A percentile compares a stretch with the other conserved stretches of the same genome.
Evolutionary conservation across 768 basidiomycete species (phyloP).

Genomic region (Termitomyces sp.): DNA sequence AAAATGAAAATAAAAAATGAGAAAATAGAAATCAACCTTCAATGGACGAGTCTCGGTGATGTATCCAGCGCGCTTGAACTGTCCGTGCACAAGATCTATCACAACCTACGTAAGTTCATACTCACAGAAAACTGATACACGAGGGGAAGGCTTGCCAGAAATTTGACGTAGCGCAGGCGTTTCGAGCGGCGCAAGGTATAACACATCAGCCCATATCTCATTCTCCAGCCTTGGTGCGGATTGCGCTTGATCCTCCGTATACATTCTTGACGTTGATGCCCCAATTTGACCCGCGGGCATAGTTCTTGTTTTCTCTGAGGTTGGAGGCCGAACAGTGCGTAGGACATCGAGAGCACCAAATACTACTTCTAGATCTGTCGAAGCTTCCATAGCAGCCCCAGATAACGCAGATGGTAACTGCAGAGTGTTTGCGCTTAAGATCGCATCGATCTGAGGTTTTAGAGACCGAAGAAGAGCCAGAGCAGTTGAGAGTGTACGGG

Average conservation of each 20-base stretch:
- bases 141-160: conserved; percentile 21
- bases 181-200: conserved; percentile 51
- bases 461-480: conserved; percentile 41
- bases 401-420: no score
- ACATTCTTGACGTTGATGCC: no score
- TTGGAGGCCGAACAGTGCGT: conserved; percentile 17
- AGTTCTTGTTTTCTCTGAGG: not conserved
- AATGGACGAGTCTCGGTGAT: conserved; percentile 45
- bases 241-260: no score
- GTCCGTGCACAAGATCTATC: conserved; percentile 38
- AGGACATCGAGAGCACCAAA: conserved; percentile 50
- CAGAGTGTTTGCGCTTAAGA: conserved; percentile 28
- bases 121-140: not conserved
- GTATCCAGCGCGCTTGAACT: conserved; percentile 40
- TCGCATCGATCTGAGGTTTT: conserved; percentile 35
- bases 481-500: conserved; percentile 34
- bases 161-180: conserved; percentile 26
- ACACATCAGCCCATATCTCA: conserved; percentile 44
- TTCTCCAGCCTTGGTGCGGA: not conserved
- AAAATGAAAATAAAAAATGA: not conserved
- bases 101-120: not conserved
- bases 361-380: conserved; percentile 21
- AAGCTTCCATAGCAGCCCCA: no score
- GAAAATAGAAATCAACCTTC: conserved; percentile 32
- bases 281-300: not conserved